Conservation (phyloP, 176 grass and related monocot genomes). For the Rhynchospora tenuis region DNA sequence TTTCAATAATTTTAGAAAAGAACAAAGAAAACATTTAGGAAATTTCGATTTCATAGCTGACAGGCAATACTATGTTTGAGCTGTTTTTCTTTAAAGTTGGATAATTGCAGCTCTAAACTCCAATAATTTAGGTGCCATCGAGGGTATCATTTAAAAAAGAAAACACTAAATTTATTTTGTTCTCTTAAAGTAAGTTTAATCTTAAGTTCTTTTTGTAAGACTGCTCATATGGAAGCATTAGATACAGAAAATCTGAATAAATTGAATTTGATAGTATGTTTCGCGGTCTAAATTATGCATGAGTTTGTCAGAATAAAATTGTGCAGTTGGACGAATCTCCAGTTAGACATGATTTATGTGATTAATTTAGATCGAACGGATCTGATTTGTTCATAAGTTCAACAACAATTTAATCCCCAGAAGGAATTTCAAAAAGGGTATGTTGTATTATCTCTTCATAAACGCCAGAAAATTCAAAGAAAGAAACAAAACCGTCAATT, state of each 20-base stretch:
- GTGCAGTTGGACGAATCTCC: background rate
- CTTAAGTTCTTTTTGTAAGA: background rate
- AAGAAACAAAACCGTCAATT: too few relatives aligned
- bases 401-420: background rate
- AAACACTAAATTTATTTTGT: background rate
- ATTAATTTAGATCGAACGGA: background rate
- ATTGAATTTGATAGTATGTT: background rate
- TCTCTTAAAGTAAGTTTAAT: background rate
- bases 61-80: background rate
- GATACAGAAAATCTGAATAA: background rate
- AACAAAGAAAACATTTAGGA: background rate
- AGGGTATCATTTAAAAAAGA: background rate
- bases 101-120: background rate
- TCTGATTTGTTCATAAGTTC: background rate
- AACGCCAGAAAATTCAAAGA: too few relatives aligned
- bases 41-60: background rate
- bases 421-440: background rate
- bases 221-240: background rate
- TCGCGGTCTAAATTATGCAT: background rate
- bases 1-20: too few relatives aligned
- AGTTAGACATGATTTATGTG: background rate
- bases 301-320: background rate
- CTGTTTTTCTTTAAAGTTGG: background rate
- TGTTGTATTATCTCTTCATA: too few relatives aligned
- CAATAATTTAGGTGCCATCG: background rate